A percentile compares a stretch with the other conserved stretches of the same genome.
Conservation (phyloP, 2,329 filamentous ascomycete genomes). For the Cytospora piceae region DNA sequence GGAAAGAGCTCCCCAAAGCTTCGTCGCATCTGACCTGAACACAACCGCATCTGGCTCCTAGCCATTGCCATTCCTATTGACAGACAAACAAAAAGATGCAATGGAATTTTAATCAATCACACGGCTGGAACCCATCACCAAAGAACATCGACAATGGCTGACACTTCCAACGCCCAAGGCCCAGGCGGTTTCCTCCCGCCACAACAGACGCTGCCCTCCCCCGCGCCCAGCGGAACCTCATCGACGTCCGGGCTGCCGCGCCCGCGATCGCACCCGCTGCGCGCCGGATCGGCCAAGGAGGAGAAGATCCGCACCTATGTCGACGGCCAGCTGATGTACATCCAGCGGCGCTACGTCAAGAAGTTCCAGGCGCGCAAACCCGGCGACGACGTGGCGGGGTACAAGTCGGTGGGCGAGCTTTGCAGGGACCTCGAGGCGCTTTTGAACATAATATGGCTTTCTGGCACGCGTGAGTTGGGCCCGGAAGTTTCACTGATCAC, state of each 20-base stretch:
- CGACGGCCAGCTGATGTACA: slow-evolving; percentile 55
- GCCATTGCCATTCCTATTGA: not conserved
- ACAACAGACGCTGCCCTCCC: slow-evolving; percentile 52
- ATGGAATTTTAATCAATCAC: slow-evolving; percentile 16
- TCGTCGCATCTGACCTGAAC: not conserved
- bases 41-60: not conserved
- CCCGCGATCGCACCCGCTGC: slow-evolving; percentile 56
- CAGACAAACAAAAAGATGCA: slow-evolving; percentile 12
- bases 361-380: slow-evolving; percentile 54
- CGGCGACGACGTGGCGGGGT: slow-evolving; percentile 55
- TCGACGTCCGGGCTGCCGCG: slow-evolving; percentile 53
- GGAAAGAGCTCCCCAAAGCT: not conserved
- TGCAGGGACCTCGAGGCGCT: slow-evolving; percentile 75
- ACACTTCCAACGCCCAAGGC: slow-evolving; percentile 30
- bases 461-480: slow-evolving; percentile 73
- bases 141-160: slow-evolving; percentile 35
- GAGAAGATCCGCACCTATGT: slow-evolving; percentile 62
- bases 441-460: slow-evolving; percentile 83
- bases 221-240: slow-evolving; percentile 53
- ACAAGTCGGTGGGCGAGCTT: slow-evolving; percentile 68
- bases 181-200: slow-evolving; percentile 57
- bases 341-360: slow-evolving; percentile 64
- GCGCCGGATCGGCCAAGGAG: slow-evolving; percentile 62
- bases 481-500: too few species aligned
- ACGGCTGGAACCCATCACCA: not conserved